Conservation (phyloP, 1,139 yeast genomes). For the Saccharomyces hybrid region DNA sequence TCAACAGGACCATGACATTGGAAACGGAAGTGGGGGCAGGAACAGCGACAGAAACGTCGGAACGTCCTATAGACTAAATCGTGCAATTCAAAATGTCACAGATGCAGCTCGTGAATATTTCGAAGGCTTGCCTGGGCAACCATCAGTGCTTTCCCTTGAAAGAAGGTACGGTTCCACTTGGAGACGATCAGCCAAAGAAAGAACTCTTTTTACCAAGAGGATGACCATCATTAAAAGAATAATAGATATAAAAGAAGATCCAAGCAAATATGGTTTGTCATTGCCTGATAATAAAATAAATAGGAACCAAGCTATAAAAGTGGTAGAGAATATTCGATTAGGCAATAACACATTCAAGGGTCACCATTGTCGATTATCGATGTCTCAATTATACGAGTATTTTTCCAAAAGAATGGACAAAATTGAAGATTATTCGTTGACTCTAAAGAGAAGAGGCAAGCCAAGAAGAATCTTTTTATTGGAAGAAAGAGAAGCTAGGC, state of each 20-base stretch:
- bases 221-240: slow-evolving; percentile 24
- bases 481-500: slow-evolving; percentile 10
- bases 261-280: slow-evolving; percentile 17
- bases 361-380: slow-evolving; percentile 16
- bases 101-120: slow-evolving; percentile 27
- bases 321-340: slow-evolving; percentile 25
- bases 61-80: slow-evolving; percentile 18
- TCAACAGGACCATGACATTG: too few species aligned
- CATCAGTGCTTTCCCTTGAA: slow-evolving; percentile 25
- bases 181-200: slow-evolving; percentile 23
- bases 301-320: slow-evolving; percentile 20
- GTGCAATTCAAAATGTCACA: slow-evolving; percentile 21
- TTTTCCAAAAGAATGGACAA: slow-evolving; percentile 23
- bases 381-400: slow-evolving; percentile 24
- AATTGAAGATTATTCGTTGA: slow-evolving; percentile 19
- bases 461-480: slow-evolving; percentile 16
- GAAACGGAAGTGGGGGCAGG: too few species aligned
- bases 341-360: slow-evolving; percentile 23
- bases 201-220: slow-evolving; percentile 26
- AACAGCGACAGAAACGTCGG: background rate
- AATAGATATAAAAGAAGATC: slow-evolving; percentile 18
- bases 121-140: slow-evolving; percentile 26
- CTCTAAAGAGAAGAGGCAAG: slow-evolving; percentile 13
- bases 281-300: slow-evolving; percentile 7
- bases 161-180: slow-evolving; percentile 26